Evolutionary conservation across 306 rosid species (phyloP), one percentile per base, ranked within the genome.

Genomic region (Glycyrrhiza uralensis): DNA sequence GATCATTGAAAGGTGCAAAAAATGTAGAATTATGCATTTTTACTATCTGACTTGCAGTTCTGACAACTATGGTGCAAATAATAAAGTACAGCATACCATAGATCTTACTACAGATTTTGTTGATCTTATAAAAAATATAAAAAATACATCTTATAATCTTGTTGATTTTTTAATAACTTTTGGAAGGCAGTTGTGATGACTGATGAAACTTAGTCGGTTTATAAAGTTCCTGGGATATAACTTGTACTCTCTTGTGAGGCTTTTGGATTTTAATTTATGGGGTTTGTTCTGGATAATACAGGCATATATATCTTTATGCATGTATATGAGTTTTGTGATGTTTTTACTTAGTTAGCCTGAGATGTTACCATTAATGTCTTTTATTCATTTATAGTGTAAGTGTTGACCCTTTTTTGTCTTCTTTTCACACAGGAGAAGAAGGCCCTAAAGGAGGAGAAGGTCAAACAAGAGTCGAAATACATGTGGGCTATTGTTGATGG

Each of bases 401-500:
- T 39, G 19, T 39, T 75, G 63, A 65, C 35, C 60, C 15, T 9
- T 29, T 56, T 24, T 44, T 22, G 32, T 76, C 66, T 66, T 39
- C 41, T 76, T 32, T 64, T 52, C 32, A 39, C 78, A 76, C 89
- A 94, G 99, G 99, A 91, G 82, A 94, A 94, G 85, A 91, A 94
- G 78, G 75, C 87, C n/a, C 13, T 84, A 73, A 91, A 87, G 88
- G 99, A 94, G 71, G 99, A 94, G 78, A 94, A 91, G 80, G 18
- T 71, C 69, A 87, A 91, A 76, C 96, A 86, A 77, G 99, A 94
- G 89, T 97, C 91, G 69, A 94, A 87, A 77, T 94, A 82, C 85
- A 91, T 91, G 99, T 94, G 97, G 99, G 97, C 99, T 60, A 24
- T 85, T 24, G 87, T 94, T 30, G 97, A 94, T 71, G 97, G 97